Base-by-base conservation (phyloP, 768 basidiomycete species). In the Artomyces pyxidatus region DNA sequence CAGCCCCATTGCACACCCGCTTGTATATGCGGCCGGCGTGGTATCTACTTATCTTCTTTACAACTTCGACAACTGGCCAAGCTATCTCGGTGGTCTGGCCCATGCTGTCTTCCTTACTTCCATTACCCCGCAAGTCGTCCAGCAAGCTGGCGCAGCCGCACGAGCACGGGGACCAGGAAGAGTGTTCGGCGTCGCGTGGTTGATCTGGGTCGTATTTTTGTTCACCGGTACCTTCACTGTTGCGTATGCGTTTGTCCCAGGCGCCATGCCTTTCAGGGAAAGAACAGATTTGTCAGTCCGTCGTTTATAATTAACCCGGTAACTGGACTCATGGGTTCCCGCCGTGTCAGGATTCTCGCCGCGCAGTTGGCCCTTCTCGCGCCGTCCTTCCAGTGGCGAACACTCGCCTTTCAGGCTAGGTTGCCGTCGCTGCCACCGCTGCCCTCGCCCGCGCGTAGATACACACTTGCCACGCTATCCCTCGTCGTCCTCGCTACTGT, bases 181-280 rank as follows among this genome's bases (percentile, higher is more conserved):
- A 56, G 77, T 76, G 4, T 77, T 75, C 54, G 78, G 76, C 39
- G 65, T 66, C 1, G 80, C 80, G 14, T 76, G 85, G 68, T 61
- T 80, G 19, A 66, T 83, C 2, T 82, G 81, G 46, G 73, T 77
- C 46, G 38, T 89, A 28, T 68, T 88, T 40, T 74, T 77, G 44
- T 72, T 92, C 21, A 75, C 81, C 25, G 82, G 80, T 48, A 78
- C 87, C 14, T 87, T 88, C 69, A 91, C 89, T 0, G 88, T 88
- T 47, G 90, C 90, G 0, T 92, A 94, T 66, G 89, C 90, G 2
- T 94, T 92, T 57, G 88, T 94, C 11, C 89, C 89, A 3, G 85
- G 85, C 1, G 89, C 88, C 0, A 63, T 72, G 49, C 76, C 81
- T 57, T 67, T 94, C 42, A 71, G 90, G 44, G 90, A 94, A 67